Evolutionary conservation across 768 basidiomycete species (phyloP).

Genomic region (Leucocoprinus sp.): DNA sequence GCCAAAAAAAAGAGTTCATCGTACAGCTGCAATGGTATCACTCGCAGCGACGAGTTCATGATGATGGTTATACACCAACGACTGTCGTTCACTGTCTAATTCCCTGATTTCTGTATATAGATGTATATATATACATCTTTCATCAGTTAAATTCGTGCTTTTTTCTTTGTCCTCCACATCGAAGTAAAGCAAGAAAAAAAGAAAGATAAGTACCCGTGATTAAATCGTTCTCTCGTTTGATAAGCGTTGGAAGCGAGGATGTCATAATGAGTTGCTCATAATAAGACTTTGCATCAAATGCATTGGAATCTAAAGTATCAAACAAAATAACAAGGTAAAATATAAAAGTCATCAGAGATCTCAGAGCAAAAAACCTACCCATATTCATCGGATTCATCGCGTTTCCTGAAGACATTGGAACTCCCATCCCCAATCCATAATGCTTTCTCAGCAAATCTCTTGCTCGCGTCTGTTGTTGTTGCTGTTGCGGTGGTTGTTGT

Average conservation of each 20-base stretch:
- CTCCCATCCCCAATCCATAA: constrained; percentile 76
- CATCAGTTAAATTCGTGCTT: no score
- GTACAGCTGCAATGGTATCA: constrained; percentile 81
- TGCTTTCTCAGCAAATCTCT: constrained; percentile 77
- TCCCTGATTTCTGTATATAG: constrained; percentile 80
- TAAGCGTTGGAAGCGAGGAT: constrained; percentile 58
- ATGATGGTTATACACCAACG: constrained; percentile 91
- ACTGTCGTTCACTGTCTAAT: constrained; percentile 82
- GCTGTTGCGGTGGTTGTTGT: no score
- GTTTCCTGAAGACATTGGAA: constrained; percentile 47
- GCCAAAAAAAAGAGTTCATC: constrained; percentile 16
- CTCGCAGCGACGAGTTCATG: constrained; percentile 92
- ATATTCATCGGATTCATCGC: constrained; percentile 75
- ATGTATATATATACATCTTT: no score
- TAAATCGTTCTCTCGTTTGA: constrained; percentile 80
- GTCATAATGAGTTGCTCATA: constrained; percentile 85
- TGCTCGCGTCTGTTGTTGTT: constrained; percentile 43
- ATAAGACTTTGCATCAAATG: constrained; percentile 77
- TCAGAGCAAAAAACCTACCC: constrained; percentile 28
- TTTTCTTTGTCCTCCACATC: no score
- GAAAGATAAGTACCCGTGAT: constrained; percentile 41
- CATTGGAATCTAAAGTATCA: constrained; percentile 57
- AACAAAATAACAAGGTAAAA: neutral
- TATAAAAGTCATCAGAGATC: neutral
- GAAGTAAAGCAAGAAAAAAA: neutral